Evolutionary conservation across 495 filamentous ascomycete species (phyloP), one percentile per base, ranked within the genome.

Genomic region (Hyaloscypha bicolor): DNA sequence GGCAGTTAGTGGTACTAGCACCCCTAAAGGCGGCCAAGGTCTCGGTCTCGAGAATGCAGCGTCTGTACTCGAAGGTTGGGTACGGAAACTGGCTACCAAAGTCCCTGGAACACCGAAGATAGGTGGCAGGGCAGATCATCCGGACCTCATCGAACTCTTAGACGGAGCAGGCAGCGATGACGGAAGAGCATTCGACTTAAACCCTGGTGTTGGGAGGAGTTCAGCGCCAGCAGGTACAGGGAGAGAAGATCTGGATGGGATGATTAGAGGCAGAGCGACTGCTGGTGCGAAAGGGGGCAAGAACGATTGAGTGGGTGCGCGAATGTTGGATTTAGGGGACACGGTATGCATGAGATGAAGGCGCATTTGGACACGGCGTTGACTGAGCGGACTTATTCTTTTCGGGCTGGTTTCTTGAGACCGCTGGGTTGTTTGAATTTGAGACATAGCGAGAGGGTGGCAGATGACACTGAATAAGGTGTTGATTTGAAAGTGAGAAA

Each of bases 81-180:
- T 97, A 69, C 82, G 93, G 53, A 92, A 90, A 68, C 85, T 94
- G 63, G 91, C 90, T 45, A 85, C 83, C 2, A 86, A 86, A 70
- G 82, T 81, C 14, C 79, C 84, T 3, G 79, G 79, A 29, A 85
- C 83, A 37, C 80, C 85, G 1, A 73, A 79, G 5, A 58, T 69
- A 62, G 67, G 78, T 70, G 71, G 79, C 65, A 77, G 77, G 25
- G 72, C 70, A 6, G 75, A 74, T 14, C 79, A 77, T 11, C 87
- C 88, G 0, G 94, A 97, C 78, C 76, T 97, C 62, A 97, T 98
- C 72, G 94, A 98, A 77, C 79, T 98, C 62, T 84, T 87, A 42
- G 90, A 94, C 74, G 82, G 79, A 6, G 75, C 81, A 63, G 78
- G 78, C 25, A 84, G 83, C 69, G 83, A 84, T 60, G 84, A 85